Evolutionary conservation across 768 basidiomycete species (phyloP), one percentile per base, ranked within the genome.

Genomic region (Xerocomus brunneocitrinus): DNA sequence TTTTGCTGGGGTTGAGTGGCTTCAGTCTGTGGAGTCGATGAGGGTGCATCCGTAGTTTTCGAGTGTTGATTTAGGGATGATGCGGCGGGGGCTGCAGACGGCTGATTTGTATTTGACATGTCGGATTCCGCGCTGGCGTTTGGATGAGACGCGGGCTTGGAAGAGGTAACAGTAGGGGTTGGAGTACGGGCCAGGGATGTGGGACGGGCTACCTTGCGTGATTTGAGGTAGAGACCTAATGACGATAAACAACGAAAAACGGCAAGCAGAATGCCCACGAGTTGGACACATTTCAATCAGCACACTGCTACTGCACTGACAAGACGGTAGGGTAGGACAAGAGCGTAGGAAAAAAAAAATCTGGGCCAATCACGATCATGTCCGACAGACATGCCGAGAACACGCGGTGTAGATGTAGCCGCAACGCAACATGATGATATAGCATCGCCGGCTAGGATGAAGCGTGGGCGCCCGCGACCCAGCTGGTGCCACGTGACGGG

Each of bases 211-310:
- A 84, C 84, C 70, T 83, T 82, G 70, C 84, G 82, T 58, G 84
- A 82, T 79, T 89, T 91, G 78, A 85, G 85, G 77, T 91, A 91
- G 66, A 90, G 85, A 62, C 88, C 89, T 91, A 77, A 38, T 47
- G 63, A 52, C 61, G 57, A 67, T 65, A 66, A 66, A 64, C 63
- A 66, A 60, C 67, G 59, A 68, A 57, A 60, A 65, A 67, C 57
- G 62, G 61, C 52, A 68, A 63, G 61, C 59, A 62, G 62, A 62
- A 64, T 62, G 61, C 64, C 56, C 70, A 72, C 71, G 70, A 70
- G 70, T 69, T 60, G 64, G 36, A 67, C 70, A 65, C 71, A 71
- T 67, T 71, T 68, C 65, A 73, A 70, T 71, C 71, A 71, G 72
- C 60, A 64, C 67, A 62, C 61, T 61, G 65, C 60, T 63, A 65